These are phyloP conservation scores for Marvania coccoides DNA, from an alignment of 139 green algal species.

Conservation along the genomic window DNA sequence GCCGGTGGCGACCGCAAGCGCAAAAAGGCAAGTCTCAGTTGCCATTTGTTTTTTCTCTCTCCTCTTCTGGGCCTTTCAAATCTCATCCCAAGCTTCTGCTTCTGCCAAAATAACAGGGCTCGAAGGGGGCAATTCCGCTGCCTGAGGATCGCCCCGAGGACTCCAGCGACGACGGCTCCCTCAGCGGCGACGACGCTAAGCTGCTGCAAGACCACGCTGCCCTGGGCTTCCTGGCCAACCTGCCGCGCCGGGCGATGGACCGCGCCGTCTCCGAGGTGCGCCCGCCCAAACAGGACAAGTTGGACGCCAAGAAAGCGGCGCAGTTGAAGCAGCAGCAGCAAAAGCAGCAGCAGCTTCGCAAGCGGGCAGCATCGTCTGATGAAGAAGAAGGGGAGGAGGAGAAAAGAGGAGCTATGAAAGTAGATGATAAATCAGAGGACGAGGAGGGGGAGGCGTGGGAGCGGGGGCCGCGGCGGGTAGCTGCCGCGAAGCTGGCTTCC, in stretches of 20 bases:
- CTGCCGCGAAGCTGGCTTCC: not conserved
- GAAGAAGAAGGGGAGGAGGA: not conserved
- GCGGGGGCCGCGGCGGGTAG: not conserved
- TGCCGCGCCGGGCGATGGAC: constrained; percentile 10
- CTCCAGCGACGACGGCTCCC: not conserved
- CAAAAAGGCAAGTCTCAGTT: not conserved
- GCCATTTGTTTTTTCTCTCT: not conserved
- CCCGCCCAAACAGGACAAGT: not conserved
- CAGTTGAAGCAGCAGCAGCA: not conserved
- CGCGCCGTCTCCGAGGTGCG: not conserved
- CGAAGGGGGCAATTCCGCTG: not conserved
- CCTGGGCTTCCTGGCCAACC: constrained; percentile 37
- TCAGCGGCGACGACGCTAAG: constrained; percentile 51
- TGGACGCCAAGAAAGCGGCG: not conserved
- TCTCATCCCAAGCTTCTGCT: not conserved
- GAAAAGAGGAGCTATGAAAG: not conserved
- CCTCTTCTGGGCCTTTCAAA: not conserved
- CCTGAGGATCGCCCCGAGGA: not conserved
- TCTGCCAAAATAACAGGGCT: not conserved
- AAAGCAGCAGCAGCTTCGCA: constrained; percentile 29
- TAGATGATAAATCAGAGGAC: not conserved
- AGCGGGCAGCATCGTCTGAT: constrained; percentile 2
- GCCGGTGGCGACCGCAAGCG: not conserved
- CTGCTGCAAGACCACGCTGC: constrained; percentile 42
- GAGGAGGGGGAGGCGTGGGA: not conserved